Evolutionary conservation across 108 stramenopile species (phyloP).

Genomic region (Nannochloropsis gaditana): DNA sequence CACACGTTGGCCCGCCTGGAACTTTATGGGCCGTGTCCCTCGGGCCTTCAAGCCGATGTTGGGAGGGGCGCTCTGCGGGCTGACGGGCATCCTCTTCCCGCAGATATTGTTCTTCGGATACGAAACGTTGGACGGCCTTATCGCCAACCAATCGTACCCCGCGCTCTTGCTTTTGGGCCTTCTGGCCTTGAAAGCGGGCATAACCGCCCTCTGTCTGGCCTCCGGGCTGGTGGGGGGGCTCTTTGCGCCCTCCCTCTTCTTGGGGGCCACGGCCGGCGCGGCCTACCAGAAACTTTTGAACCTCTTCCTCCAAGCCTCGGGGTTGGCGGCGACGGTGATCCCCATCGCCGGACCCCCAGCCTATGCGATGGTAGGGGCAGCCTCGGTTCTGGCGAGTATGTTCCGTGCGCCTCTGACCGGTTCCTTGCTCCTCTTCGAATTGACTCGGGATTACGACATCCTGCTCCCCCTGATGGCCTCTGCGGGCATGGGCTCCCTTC

Average conservation of each 20-base stretch:
- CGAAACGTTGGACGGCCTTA: constrained; percentile 74
- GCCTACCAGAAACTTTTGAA: constrained; percentile 65
- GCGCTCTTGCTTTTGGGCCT: constrained; percentile 59
- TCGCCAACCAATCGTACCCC: constrained; percentile 60
- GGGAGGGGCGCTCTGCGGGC: constrained; percentile 67
- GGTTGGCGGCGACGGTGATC: constrained; percentile 33
- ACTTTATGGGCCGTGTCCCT: constrained; percentile 32
- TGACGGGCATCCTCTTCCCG: constrained; percentile 65
- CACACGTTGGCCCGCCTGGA: constrained; percentile 22
- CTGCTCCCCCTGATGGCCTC: constrained; percentile 55
- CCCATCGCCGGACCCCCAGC: constrained; percentile 60
- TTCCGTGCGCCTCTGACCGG: constrained; percentile 84
- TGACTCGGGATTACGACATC: constrained; percentile 82
- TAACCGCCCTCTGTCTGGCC: constrained; percentile 70
- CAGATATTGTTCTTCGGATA: constrained; percentile 87
- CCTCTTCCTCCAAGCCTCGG: not conserved
- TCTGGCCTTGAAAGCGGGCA: constrained; percentile 59
- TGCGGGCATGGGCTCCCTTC: constrained; percentile 33
- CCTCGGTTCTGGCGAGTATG: constrained; percentile 68
- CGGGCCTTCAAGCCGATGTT: constrained; percentile 57
- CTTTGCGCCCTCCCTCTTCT: constrained; percentile 83
- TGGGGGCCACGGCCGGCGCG: constrained; percentile 78
- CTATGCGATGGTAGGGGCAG: constrained; percentile 86
- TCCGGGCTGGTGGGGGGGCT: constrained; percentile 81
- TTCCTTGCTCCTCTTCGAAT: constrained; percentile 69